Conservation (phyloP, 208 protist genomes). For the Leishmania turanica region DNA sequence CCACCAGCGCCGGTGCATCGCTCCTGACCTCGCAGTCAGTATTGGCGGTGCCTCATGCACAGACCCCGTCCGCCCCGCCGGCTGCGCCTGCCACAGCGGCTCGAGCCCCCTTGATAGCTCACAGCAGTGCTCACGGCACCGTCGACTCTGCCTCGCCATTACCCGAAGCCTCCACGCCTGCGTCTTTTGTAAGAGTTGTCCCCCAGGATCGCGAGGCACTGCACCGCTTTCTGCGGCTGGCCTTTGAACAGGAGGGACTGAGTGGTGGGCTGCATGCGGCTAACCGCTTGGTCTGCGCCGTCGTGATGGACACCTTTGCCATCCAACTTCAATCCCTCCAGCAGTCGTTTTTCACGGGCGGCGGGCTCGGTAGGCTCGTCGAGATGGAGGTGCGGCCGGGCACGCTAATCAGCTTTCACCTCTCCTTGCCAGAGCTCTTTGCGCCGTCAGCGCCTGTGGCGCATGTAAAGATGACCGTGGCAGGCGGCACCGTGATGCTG, state of each 20-base stretch:
- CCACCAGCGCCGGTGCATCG: constrained; percentile 26
- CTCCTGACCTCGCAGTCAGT: constrained; percentile 5
- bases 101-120: background rate
- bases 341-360: constrained; percentile 49
- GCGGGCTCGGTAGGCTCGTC: constrained; percentile 35
- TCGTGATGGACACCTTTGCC: constrained; percentile 69
- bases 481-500: constrained; percentile 50
- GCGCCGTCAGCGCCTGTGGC: constrained; percentile 4
- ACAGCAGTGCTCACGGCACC: background rate
- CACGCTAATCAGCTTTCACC: constrained; percentile 51
- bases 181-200: constrained; percentile 15
- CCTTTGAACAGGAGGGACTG: constrained; percentile 54
- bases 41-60: background rate
- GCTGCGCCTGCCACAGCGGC: background rate
- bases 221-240: constrained; percentile 42
- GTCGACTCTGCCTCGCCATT: background rate
- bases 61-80: background rate
- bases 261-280: constrained; percentile 55
- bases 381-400: constrained; percentile 63
- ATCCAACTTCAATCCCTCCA: constrained; percentile 42
- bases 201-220: constrained; percentile 51
- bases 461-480: constrained; percentile 38
- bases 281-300: constrained; percentile 57
- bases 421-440: constrained; percentile 30
- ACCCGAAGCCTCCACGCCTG: background rate